Conservation (phyloP, 495 filamentous ascomycete genomes). For the Xylaria cubensis region DNA sequence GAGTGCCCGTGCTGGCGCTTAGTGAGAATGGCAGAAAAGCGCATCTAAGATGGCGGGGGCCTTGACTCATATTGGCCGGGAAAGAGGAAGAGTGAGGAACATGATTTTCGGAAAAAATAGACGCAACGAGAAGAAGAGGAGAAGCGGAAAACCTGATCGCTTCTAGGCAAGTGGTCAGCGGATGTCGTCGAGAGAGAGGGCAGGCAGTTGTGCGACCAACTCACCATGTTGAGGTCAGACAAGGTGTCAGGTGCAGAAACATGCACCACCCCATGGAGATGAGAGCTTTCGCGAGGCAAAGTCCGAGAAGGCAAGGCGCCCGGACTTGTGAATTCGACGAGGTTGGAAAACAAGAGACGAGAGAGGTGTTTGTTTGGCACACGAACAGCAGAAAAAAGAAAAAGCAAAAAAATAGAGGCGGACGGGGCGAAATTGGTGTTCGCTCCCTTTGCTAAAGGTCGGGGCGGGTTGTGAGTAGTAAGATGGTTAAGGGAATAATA, state of each 20-base stretch:
- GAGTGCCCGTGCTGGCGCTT: background rate
- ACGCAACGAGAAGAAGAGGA: background rate
- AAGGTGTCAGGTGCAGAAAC: constrained; percentile 28
- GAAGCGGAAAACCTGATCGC: background rate
- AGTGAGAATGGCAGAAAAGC: background rate
- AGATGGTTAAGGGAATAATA: constrained; percentile 18
- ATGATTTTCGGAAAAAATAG: constrained; percentile 8
- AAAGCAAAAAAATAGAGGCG: constrained; percentile 8
- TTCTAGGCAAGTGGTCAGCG: constrained; percentile 15
- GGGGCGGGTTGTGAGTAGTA: constrained; percentile 25
- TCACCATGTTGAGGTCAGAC: constrained; percentile 28
- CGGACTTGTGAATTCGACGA: background rate
- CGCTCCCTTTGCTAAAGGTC: constrained; percentile 22
- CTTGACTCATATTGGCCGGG: background rate
- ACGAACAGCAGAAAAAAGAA: background rate
- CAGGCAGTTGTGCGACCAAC: constrained; percentile 21
- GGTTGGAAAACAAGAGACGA: background rate
- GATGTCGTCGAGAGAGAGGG: constrained; percentile 17
- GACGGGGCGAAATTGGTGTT: constrained; percentile 23
- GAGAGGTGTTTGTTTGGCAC: background rate
- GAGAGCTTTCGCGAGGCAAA: constrained; percentile 11
- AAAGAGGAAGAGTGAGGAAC: background rate
- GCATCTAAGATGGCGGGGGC: background rate
- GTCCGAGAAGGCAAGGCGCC: background rate
- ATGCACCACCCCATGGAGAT: constrained; percentile 10